Base-by-base conservation (phyloP, 2,329 filamentous ascomycete genomes). In the Beauveria sp. region DNA sequence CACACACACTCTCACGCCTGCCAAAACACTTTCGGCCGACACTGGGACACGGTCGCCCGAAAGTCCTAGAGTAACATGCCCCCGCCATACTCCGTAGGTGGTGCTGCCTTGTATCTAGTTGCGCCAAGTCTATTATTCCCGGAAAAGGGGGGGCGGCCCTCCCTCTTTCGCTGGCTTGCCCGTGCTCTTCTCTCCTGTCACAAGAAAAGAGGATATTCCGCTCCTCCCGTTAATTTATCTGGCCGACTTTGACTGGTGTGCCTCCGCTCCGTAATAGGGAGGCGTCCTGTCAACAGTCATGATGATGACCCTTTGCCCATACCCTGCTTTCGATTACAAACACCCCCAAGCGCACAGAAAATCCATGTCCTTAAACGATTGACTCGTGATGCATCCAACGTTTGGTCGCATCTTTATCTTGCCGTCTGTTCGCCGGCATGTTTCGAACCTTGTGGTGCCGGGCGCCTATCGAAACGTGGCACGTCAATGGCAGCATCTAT, bases 111-210 rank as follows among this genome's bases (percentile, higher is more conserved):
- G 56, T 58, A 51, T 58, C 56, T 55, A 5, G 38, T 42, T 22
- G 12, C 51, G 56, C 56, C 56, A 58, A 58, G 56, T 57, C 56
- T 34, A 18, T 50, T 58, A 58, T 58, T 58, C 47, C 56, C 56
- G 56, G 46, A 5, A 42, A 40, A 24, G 34, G 30, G 40, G 18
- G 34, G 22, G 30, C 22, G 20, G n/a, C 28, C 26, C 5, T 22
- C 16, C 43, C 55, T 40, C 16, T 40, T 40, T 38, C 47, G 24
- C 26, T 46, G 14, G 24, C 53, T 56, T 22, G 45, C 45, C 14
- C 43, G n/a, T 26, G 28, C 46, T 50, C 22, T 22, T 28, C 40
- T n/a, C n/a, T 26, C n/a, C 14, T 28, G 22, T 43, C 49, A 7
- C 28, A n/a, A 46, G n/a, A 49, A 22, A 43, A 57, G 38, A n/a